Conservation (phyloP, 2,329 filamentous ascomycete species). For the Arthrobotrys megalospora region DNA sequence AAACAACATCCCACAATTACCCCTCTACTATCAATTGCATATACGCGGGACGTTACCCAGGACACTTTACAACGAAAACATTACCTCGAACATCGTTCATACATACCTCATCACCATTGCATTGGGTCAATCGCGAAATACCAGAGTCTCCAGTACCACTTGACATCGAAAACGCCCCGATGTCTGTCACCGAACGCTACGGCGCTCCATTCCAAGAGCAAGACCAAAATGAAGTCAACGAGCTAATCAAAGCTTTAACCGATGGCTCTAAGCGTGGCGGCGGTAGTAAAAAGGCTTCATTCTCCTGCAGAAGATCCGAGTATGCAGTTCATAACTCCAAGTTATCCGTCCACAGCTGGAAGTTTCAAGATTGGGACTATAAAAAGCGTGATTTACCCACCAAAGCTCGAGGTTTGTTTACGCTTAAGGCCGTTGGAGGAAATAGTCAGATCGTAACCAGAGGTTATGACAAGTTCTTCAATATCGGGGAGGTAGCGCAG, state of each 20-base stretch:
- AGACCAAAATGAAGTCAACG: conserved; percentile 77
- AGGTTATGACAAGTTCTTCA: conserved; percentile 99
- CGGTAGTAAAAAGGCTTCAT: conserved; percentile 70
- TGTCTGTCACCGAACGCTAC: conserved; percentile 73
- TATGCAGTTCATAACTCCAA: conserved; percentile 78
- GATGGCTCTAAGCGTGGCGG: conserved; percentile 65
- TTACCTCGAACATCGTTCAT: conserved; percentile 17
- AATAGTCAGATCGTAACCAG: conserved; percentile 84
- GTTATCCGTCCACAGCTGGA: conserved; percentile 88
- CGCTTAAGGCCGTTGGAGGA: conserved; percentile 76
- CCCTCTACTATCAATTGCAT: conserved; percentile 1
- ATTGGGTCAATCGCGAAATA: conserved; percentile 20
- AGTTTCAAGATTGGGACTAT: conserved; percentile 95
- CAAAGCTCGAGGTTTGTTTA: conserved; percentile 94
- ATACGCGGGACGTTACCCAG: conserved; percentile 4
- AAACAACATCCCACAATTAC: conserved; percentile 1
- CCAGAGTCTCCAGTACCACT: conserved; percentile 57
- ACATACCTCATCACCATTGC: conserved; percentile 21
- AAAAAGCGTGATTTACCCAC: conserved; percentile 88
- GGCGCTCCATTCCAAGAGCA: conserved; percentile 71
- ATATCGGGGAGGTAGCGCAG: conserved; percentile 83
- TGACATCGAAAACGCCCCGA: conserved; percentile 70
- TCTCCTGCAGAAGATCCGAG: conserved; percentile 84
- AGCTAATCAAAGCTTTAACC: conserved; percentile 78
- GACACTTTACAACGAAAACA: background rate